phyloP scores from a whole-genome alignment of 306 rosid species.

The Trifolium repens region DNA sequence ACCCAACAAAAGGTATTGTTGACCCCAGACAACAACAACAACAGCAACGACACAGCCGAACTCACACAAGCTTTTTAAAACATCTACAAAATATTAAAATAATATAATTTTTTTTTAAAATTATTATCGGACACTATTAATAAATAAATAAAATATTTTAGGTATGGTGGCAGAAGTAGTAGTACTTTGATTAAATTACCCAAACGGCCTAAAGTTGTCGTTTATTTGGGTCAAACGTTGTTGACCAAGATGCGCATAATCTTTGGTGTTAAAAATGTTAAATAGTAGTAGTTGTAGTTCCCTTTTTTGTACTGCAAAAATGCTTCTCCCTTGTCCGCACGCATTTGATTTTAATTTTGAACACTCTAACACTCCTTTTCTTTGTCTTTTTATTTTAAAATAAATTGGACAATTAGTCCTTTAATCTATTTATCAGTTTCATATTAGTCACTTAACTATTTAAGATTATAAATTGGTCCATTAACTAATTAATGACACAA shows the following conservation, averaged over 20 bases:
- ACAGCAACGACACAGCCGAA: constrained; percentile 58
- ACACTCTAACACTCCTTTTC: neutral
- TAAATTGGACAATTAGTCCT: too few relatives aligned
- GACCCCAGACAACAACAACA: constrained; percentile 51
- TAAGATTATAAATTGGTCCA: too few relatives aligned
- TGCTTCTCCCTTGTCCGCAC: constrained; percentile 53
- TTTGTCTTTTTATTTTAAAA: neutral
- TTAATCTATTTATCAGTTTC: too few relatives aligned
- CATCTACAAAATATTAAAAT: neutral
- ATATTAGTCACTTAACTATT: too few relatives aligned
- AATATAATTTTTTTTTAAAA: neutral
- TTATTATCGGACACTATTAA: neutral
- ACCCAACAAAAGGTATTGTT: neutral
- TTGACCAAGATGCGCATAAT: constrained; percentile 71
- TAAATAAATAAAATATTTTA: constrained; percentile 4
- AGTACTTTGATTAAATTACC: constrained; percentile 45
- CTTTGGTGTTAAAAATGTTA: constrained; percentile 32
- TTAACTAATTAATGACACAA: too few relatives aligned
- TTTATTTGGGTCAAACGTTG: constrained; percentile 56
- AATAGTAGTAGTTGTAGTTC: neutral
- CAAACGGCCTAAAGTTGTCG: constrained; percentile 42
- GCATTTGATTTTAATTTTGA: constrained; percentile 51
- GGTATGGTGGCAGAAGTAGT: constrained; percentile 5
- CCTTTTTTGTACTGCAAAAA: constrained; percentile 44
- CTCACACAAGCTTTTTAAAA: constrained; percentile 48